Evolutionary conservation across 2,329 filamentous ascomycete species (phyloP), one percentile per base, ranked within the genome.

Genomic region (Colletotrichum graminicola): DNA sequence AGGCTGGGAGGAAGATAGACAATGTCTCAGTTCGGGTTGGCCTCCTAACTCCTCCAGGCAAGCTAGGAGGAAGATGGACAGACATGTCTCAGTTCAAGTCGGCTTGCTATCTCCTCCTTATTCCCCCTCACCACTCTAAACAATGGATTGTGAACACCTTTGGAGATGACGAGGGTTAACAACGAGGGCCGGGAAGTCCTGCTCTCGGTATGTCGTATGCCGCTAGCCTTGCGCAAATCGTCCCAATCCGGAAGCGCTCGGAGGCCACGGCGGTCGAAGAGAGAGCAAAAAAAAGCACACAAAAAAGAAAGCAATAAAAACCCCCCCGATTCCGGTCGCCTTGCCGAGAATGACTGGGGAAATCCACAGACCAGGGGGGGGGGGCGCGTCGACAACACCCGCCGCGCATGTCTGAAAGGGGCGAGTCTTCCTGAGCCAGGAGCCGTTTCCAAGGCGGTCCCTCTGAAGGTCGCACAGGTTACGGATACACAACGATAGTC

Each of bases 151-250:
- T n/a, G 51, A 39, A 36, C 16, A 36, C 59, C 43, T 49, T 36
- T 26, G 16, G 2, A 51, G 10, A 10, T 47, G n/a, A 41, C 47
- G 23, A 29, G 21, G 32, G 43, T 26, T 32, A 18, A 41, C 32
- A n/a, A n/a, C 32, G 4, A 66, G 49, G 18, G 14, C 21, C 23
- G 59, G 29, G 16, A 23, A 41, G 34, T n/a, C 12, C n/a, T 23
- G 21, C 26, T 63, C 47, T 68, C 68, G 65, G 64, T 54, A 63
- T 62, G 41, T 43, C 26, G 56, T 52, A 71, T 36, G 60, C 52
- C 52, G 7, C 39, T 51, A 54, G 36, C 68, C 51, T 52, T 32
- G 52, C 59, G 57, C 59, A 59, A 59, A 71, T 71, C 64, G 45
- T 29, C 59, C 65, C 29, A 39, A 68, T 67, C 10, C 21, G 67